phyloP scores from a whole-genome alignment of 2,329 filamentous ascomycete species.

The Plectosphaerella sp. region DNA sequence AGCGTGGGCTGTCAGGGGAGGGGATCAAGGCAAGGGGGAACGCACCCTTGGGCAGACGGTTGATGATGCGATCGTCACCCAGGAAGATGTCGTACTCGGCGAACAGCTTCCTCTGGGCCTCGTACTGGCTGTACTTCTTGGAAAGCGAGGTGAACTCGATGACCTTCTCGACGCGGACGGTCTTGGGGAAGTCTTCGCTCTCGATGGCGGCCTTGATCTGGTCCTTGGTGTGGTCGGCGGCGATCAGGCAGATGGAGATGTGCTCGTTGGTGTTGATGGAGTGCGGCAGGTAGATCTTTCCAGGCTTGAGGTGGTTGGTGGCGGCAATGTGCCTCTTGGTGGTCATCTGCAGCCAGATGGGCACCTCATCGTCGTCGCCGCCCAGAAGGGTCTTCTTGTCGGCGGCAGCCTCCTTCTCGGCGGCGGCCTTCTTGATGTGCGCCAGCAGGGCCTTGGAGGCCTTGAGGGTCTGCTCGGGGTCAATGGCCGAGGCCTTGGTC shows the following conservation, averaged over 20 bases:
- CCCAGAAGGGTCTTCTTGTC: conserved; percentile 54
- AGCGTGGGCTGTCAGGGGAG: background rate
- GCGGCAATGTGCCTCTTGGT: conserved; percentile 66
- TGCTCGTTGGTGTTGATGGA: conserved; percentile 64
- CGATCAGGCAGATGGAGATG: conserved; percentile 79
- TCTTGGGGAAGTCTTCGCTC: conserved; percentile 66
- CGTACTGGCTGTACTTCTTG: conserved; percentile 83
- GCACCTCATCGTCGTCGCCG: conserved; percentile 38
- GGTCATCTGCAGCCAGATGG: conserved; percentile 59
- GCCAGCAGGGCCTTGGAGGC: conserved; percentile 59
- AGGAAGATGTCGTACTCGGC: conserved; percentile 90
- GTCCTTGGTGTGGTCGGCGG: conserved; percentile 82
- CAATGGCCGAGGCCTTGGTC: conserved; percentile 27
- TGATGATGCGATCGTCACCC: conserved; percentile 81
- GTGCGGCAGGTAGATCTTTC: conserved; percentile 76
- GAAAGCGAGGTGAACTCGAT: conserved; percentile 77
- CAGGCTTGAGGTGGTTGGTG: conserved; percentile 75
- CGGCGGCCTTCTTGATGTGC: conserved; percentile 55
- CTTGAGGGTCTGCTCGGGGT: conserved; percentile 51
- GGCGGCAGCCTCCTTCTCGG: conserved; percentile 35
- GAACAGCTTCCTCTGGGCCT: conserved; percentile 77
- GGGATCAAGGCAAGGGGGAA: background rate
- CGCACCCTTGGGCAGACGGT: conserved; percentile 41
- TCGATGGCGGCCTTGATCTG: conserved; percentile 53
- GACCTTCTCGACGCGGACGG: conserved; percentile 67